Base-by-base conservation (phyloP, 2,329 filamentous ascomycete species). In the Camptophora hylomeconis region DNA sequence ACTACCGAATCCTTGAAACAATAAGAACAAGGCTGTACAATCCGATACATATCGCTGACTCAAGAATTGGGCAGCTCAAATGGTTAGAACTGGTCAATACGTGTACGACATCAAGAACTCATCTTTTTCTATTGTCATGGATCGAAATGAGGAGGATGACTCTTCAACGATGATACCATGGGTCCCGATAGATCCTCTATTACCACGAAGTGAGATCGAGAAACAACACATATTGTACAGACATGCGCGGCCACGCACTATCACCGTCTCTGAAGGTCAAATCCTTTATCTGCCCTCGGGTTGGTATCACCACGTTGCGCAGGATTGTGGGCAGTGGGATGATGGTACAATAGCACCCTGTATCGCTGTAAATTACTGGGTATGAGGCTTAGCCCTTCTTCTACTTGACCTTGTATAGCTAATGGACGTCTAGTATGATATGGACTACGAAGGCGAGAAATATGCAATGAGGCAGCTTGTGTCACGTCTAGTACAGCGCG, bases 401-500 rank as follows among this genome's bases (percentile, higher is more conserved):
- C n/a, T n/a, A n/a, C n/a, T n/a, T n/a, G n/a, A n/a, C n/a, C n/a
- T n/a, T n/a, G n/a, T n/a, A n/a, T n/a, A n/a, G n/a, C n/a, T n/a
- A n/a, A n/a, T n/a, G n/a, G n/a, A n/a, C n/a, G n/a, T n/a, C n/a
- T n/a, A n/a, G n/a, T 45, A 31, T 31, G 40, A 45, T 14, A 45
- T 45, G 41, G 41, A 45, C 9, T 45, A 45, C 23, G 53, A 56
- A 26, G 57, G 57, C 4, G 57, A 61, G 32, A 60, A 57, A 28
- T 56, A 52, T 31, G 54, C 57, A 5, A 50, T 59, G 28, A 50
- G 50, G 33, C 54, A 57, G 32, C 52, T 60, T 40, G 42, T 57
- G 13, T 45, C 47, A 6, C 29, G 38, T 10, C 26, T 45, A 17
- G 40, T 37, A 6, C 31, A 33, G n/a, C n/a, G n/a, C n/a, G n/a